Base-by-base conservation (phyloP, 139 green algal species). In the Chlamydomonas sp. region DNA sequence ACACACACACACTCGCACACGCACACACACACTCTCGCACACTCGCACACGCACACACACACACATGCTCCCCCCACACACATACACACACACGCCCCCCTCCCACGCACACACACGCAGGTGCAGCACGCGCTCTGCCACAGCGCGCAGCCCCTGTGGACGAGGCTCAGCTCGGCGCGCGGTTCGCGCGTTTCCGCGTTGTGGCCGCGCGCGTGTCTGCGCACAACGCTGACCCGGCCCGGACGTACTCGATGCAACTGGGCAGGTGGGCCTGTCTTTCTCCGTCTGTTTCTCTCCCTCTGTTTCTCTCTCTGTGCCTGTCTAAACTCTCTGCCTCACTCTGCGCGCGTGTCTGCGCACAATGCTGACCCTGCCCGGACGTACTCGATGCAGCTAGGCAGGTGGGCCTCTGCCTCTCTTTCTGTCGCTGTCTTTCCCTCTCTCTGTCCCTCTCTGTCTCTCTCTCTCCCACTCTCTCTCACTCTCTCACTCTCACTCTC, bases 141-240 rank as follows among this genome's bases (percentile, higher is more conserved):
- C n/a, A n/a, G n/a, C n/a, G n/a, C n/a, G n/a, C n/a, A n/a, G 22
- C 50, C 24, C 22, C 50, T 30, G 5, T 10, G 24, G 50, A 61
- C 24, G 24, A 28, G 50, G 50, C 50, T 10, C 22, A 61, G 24
- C 24, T 37, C 30, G 48, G 33, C 2, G n/a, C 3, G 31, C 48
- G 65, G 1, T 33, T 72, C 20, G 37, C 30, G 5, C 38, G 20
- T 3, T 72, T 72, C 31, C 16, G 35, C 48, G 10, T 2, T 5
- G 34, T 54, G 65, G 24, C 63, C 5, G 31, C 34, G 22, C 8
- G 24, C 3, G 3, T 48, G 22, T 38, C 58, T 48, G 33, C 57
- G 6, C 74, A 80, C 69, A 80, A 80, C 65, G 33, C 69, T 0
- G 38, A 58, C 2, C 54, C 74, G 0, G 30, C 29, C 69, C 59